Evolutionary conservation across 441 rosid genomes (phyloP).

Genomic region (Euphorbia schlechtendalii): DNA sequence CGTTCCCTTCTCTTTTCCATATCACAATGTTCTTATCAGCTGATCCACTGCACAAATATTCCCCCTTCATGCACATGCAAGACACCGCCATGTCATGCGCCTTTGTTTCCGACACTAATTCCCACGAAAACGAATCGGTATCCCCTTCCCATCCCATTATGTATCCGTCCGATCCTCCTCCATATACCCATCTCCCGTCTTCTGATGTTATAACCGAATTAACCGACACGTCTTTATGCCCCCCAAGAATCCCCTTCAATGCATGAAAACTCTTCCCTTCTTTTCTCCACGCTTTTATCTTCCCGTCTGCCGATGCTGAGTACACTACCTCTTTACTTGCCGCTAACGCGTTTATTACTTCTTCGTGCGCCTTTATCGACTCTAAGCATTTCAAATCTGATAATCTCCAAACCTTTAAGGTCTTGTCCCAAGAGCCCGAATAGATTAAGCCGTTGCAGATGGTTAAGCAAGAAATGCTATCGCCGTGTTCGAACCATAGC

Average conservation of each 20-base stretch:
- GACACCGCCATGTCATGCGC: constrained; percentile 72
- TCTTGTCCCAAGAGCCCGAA: constrained; percentile 94
- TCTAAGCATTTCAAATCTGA: constrained; percentile 84
- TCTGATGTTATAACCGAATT: constrained; percentile 66
- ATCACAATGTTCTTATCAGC: constrained; percentile 77
- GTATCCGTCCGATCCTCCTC: constrained; percentile 85
- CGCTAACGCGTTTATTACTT: constrained; percentile 59
- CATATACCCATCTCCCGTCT: constrained; percentile 77
- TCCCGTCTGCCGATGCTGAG: constrained; percentile 91
- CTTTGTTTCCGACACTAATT: constrained; percentile 49
- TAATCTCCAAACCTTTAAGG: constrained; percentile 79
- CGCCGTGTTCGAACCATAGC: constrained; percentile 86
- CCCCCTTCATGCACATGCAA: constrained; percentile 63
- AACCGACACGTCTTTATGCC: constrained; percentile 65
- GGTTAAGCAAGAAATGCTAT: constrained; percentile 82
- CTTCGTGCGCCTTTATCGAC: constrained; percentile 87
- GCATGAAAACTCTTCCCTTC: constrained; percentile 44
- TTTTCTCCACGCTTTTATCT: constrained; percentile 71
- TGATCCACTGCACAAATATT: constrained; percentile 70
- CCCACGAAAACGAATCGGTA: constrained; percentile 45
- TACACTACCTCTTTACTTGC: constrained; percentile 60
- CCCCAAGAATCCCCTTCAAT: constrained; percentile 58
- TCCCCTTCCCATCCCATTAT: constrained; percentile 81
- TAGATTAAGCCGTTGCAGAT: constrained; percentile 50
- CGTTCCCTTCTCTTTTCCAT: constrained; percentile 64